Percentiles rank a stretch among this genome's conserved stretches.
These are phyloP conservation scores for Ceratobasidium sp. DNA, from an alignment of 1,284 basidiomycete species.

Conservation along the genomic window DNA sequence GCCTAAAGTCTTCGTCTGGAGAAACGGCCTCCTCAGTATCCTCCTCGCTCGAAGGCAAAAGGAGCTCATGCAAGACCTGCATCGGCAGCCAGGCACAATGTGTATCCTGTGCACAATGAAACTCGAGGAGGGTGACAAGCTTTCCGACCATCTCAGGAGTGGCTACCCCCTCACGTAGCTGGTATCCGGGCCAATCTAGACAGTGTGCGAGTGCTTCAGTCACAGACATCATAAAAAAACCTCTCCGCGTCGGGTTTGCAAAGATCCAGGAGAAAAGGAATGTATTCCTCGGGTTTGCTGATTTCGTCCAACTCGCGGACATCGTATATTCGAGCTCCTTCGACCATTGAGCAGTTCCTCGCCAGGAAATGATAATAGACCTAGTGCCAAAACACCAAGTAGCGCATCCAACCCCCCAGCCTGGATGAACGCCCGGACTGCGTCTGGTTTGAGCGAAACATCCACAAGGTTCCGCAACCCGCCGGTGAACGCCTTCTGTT, in stretches of 20 bases:
- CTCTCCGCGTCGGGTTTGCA: constrained; percentile 10
- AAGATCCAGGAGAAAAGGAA: constrained; percentile 30
- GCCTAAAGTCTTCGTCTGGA: constrained; percentile 13
- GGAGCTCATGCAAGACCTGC: constrained; percentile 28
- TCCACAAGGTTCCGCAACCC: constrained; percentile 1
- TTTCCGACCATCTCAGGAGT: constrained; percentile 26
- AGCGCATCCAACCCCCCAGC: constrained; percentile 32
- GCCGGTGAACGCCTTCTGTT: constrained; percentile 1
- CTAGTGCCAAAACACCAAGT: constrained; percentile 12
- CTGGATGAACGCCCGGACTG: constrained; percentile 18
- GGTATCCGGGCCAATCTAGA: constrained; percentile 5
- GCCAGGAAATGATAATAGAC: neutral
- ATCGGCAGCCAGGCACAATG: constrained; percentile 12
- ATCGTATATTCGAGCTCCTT: constrained; percentile 4
- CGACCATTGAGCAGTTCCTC: neutral
- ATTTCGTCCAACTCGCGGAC: constrained; percentile 3
- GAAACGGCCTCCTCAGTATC: constrained; percentile 5
- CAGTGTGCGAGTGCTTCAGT: constrained; percentile 26
- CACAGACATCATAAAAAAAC: constrained; percentile 3
- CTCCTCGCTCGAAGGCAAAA: constrained; percentile 20
- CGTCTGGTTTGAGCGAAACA: constrained; percentile 16
- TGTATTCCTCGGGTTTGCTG: constrained; percentile 25
- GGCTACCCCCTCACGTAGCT: constrained; percentile 35
- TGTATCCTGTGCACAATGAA: constrained; percentile 6
- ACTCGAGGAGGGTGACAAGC: constrained; percentile 23